Conservation (phyloP, 1,284 basidiomycete species). For the Papiliotrema flavescens region DNA sequence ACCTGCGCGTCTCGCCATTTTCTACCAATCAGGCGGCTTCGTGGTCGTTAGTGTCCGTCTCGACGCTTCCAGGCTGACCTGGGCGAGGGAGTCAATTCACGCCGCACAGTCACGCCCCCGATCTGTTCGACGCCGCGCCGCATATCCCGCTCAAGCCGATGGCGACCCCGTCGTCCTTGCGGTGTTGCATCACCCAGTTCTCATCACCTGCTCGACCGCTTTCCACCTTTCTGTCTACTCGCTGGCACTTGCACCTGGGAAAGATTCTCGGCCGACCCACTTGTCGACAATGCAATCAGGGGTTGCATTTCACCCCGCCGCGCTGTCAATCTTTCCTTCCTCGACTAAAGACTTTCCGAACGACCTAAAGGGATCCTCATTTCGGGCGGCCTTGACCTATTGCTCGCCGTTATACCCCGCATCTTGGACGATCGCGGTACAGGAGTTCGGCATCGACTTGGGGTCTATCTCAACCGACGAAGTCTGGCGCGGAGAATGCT, state of each 20-base stretch:
- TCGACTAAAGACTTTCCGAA: neutral
- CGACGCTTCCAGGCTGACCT: slow-evolving; percentile 8
- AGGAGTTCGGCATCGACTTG: slow-evolving; percentile 37
- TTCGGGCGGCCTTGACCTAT: slow-evolving; percentile 41
- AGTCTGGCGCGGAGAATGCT: slow-evolving; percentile 34
- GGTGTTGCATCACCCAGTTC: slow-evolving; percentile 29
- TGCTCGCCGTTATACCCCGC: slow-evolving; percentile 45
- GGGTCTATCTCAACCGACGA: neutral
- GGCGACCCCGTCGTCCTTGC: slow-evolving; percentile 43
- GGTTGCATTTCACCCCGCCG: slow-evolving; percentile 46
- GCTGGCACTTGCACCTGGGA: slow-evolving; percentile 5
- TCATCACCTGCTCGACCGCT: slow-evolving; percentile 37
- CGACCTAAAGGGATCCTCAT: slow-evolving; percentile 6
- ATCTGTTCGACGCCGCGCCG: slow-evolving; percentile 18
- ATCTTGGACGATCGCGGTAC: slow-evolving; percentile 47
- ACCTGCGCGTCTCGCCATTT: slow-evolving; percentile 39
- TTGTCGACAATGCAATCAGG: slow-evolving; percentile 42
- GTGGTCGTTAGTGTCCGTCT: slow-evolving; percentile 31
- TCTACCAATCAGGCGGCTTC: slow-evolving; percentile 47
- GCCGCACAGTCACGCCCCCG: slow-evolving; percentile 19
- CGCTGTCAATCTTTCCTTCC: slow-evolving; percentile 35
- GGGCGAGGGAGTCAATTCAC: slow-evolving; percentile 35
- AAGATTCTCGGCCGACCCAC: slow-evolving; percentile 8
- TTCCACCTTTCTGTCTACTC: slow-evolving; percentile 42
- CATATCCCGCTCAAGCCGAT: slow-evolving; percentile 6